These are phyloP conservation scores for Metarhizium guizhouense DNA, from an alignment of 2,329 filamentous ascomycete species.

Conservation along the genomic window DNA sequence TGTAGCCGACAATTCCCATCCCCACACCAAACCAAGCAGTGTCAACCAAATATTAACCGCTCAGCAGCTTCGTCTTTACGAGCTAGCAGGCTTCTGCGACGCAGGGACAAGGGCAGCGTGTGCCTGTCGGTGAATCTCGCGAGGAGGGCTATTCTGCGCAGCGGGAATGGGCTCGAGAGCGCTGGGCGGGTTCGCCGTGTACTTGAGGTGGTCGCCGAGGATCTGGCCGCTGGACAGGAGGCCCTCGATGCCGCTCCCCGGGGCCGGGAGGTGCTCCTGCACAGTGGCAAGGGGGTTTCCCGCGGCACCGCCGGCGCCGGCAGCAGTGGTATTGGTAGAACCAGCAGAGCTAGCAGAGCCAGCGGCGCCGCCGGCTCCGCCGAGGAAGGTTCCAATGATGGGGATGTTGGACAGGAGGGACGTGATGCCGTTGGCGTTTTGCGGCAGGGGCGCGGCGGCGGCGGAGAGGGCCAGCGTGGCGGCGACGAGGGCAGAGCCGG, in stretches of 20 bases:
- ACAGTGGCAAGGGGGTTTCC: not conserved
- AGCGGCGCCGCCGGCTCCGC: not conserved
- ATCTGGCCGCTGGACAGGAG: not conserved
- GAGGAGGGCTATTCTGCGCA: not conserved
- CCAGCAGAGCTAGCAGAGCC: not conserved
- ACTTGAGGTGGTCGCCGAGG: constrained; percentile 2
- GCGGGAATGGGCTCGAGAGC: constrained; percentile 2
- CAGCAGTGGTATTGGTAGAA: no score
- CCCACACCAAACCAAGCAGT: no score
- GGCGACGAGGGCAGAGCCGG: not conserved
- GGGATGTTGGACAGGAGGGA: not conserved
- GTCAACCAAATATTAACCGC: no score
- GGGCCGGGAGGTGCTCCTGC: not conserved
- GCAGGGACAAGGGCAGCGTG: not conserved
- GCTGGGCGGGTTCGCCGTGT: not conserved
- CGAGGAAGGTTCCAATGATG: not conserved
- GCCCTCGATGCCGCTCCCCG: not conserved
- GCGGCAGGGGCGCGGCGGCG: not conserved
- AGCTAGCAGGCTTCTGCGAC: not conserved
- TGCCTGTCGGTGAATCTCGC: constrained; percentile 1
- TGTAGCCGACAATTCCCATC: no score
- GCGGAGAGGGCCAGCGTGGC: not conserved
- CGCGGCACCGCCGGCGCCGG: not conserved
- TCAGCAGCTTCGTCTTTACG: no score
- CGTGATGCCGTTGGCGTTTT: not conserved